phyloP scores from a whole-genome alignment of 306 rosid genomes.

The Sicyos baderoa region DNA sequence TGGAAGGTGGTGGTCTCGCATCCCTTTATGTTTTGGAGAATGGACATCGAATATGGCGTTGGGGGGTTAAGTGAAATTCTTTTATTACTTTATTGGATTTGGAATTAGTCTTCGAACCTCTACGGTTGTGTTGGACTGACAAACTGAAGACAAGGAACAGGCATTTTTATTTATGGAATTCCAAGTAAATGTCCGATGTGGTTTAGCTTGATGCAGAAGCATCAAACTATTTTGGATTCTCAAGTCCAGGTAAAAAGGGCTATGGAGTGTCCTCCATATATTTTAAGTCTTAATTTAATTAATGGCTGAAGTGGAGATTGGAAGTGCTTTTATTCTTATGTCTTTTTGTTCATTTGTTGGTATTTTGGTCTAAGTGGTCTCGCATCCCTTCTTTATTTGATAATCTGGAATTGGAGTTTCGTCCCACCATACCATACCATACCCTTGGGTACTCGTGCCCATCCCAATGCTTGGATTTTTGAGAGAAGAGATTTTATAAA shows the following conservation, averaged over 20 bases:
- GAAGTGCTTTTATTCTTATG: not conserved
- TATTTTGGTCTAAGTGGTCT: no score
- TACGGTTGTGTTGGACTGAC: slow-evolving; percentile 6
- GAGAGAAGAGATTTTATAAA: no score
- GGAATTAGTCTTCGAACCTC: not conserved
- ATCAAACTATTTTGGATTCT: not conserved
- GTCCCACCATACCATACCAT: no score
- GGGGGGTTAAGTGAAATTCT: not conserved
- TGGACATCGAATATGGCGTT: not conserved
- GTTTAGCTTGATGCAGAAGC: slow-evolving; percentile 5
- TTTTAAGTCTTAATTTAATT: not conserved
- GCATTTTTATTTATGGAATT: not conserved
- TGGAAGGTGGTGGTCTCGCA: slow-evolving; percentile 17
- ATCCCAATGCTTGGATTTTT: no score
- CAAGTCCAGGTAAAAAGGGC: not conserved
- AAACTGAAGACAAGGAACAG: not conserved
- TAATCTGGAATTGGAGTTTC: no score
- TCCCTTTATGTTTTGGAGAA: slow-evolving; percentile 1
- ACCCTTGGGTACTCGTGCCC: no score
- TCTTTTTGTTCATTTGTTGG: not conserved
- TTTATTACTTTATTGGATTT: not conserved
- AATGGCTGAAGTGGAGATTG: not conserved
- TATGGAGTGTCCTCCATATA: not conserved
- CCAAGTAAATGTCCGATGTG: not conserved
- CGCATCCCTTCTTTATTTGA: no score